Evolutionary conservation across 257 asterid species (phyloP).

Genomic region (Solanum phureja): DNA sequence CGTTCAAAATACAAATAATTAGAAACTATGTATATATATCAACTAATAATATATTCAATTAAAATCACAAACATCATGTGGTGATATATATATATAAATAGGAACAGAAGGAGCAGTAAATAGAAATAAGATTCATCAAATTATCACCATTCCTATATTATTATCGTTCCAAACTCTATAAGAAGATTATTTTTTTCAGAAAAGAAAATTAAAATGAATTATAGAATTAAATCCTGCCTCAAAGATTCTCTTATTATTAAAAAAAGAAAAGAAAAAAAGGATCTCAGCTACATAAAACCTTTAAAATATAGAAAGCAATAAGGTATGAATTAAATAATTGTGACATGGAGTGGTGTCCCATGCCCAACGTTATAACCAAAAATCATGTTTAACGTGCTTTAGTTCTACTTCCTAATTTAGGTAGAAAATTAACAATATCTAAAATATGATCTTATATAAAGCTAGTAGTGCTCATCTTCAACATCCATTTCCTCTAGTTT

Average conservation of each 20-base stretch:
- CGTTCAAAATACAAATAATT: too few species aligned
- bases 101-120: not conserved
- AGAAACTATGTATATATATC: too few species aligned
- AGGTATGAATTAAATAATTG: not conserved
- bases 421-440: not conserved
- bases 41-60: too few species aligned
- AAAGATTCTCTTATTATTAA: not conserved
- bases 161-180: not conserved
- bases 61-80: too few species aligned
- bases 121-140: not conserved
- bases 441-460: too few species aligned
- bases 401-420: not conserved
- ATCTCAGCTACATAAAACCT: not conserved
- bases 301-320: not conserved
- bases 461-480: not conserved
- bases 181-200: not conserved
- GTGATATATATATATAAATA: too few species aligned
- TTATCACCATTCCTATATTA: not conserved
- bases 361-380: not conserved
- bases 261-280: not conserved
- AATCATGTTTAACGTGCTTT: not conserved
- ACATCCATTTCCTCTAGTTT: not conserved
- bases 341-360: not conserved
- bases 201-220: not conserved
- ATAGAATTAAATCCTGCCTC: not conserved